Evolutionary conservation across 1,139 yeast species (phyloP).

Genomic region (Blastobotrys buckinghamii): DNA sequence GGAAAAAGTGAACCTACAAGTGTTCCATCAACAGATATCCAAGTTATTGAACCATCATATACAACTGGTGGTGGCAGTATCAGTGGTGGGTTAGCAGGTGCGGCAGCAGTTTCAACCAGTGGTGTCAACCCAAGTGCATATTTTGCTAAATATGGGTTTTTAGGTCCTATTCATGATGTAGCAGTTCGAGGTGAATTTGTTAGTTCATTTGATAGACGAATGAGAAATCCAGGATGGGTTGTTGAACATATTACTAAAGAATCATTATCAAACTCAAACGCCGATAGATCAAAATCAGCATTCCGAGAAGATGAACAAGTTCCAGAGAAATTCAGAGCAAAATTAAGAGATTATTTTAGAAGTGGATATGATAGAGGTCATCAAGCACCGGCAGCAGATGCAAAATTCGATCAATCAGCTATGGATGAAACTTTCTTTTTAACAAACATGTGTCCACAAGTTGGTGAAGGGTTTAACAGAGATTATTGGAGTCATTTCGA

Average conservation of each 20-base stretch:
- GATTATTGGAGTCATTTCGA: slow-evolving; percentile 98
- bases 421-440: slow-evolving; percentile 92
- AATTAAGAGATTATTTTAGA: slow-evolving; percentile 79
- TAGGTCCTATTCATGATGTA: slow-evolving; percentile 89
- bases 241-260: slow-evolving; percentile 84
- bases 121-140: slow-evolving; percentile 57
- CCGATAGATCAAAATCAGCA: slow-evolving; percentile 71
- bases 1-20: slow-evolving; percentile 7
- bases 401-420: slow-evolving; percentile 80
- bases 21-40: neutral
- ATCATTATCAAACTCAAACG: slow-evolving; percentile 45
- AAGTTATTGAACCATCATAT: neutral
- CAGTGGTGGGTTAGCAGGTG: slow-evolving; percentile 10
- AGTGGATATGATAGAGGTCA: slow-evolving; percentile 98
- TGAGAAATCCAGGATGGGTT: slow-evolving; percentile 86
- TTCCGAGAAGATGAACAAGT: slow-evolving; percentile 85
- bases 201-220: slow-evolving; percentile 79
- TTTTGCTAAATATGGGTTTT: slow-evolving; percentile 69
- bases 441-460: slow-evolving; percentile 94
- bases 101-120: slow-evolving; percentile 9
- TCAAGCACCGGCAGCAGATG: slow-evolving; percentile 97
- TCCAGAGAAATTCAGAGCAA: slow-evolving; percentile 70
- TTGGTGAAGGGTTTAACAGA: slow-evolving; percentile 94
- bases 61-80: slow-evolving; percentile 6
- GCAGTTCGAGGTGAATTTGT: slow-evolving; percentile 68